Evolutionary conservation across 257 asterid species (phyloP).

Genomic region (Nicotiana tabacum): DNA sequence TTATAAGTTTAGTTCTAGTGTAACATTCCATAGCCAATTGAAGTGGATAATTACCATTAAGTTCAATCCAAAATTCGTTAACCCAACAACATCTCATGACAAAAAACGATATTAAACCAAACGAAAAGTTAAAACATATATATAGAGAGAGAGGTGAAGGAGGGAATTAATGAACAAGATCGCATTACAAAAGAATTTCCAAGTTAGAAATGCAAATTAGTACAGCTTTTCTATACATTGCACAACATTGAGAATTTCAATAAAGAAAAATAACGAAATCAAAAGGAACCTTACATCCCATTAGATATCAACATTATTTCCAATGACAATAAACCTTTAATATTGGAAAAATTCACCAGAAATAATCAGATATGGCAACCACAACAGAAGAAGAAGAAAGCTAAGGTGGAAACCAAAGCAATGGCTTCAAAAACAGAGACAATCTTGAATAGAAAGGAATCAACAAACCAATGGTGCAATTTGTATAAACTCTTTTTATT

Average conservation of each 20-base stretch:
- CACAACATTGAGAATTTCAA: not conserved
- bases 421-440: slow-evolving; percentile 55
- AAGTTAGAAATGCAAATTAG: not conserved
- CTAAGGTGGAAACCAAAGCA: slow-evolving; percentile 43
- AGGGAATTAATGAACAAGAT: no score
- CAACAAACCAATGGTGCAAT: slow-evolving; percentile 51
- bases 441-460: slow-evolving; percentile 52
- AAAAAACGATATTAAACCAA: no score
- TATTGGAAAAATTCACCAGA: not conserved
- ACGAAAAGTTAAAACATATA: no score
- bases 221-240: not conserved
- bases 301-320: not conserved
- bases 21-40: no score
- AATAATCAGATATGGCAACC: slow-evolving; percentile 59
- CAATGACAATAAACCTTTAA: not conserved
- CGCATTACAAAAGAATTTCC: not conserved
- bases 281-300: not conserved
- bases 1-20: no score
- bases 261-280: not conserved
- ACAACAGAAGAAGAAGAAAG: slow-evolving; percentile 70
- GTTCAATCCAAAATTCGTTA: no score
- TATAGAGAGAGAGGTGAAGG: no score
- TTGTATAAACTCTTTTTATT: slow-evolving; percentile 24
- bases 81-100: no score
- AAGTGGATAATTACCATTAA: no score